Evolutionary conservation across 83 land plant genomes (phyloP).

Genomic region (Isoetes engelmannii): DNA sequence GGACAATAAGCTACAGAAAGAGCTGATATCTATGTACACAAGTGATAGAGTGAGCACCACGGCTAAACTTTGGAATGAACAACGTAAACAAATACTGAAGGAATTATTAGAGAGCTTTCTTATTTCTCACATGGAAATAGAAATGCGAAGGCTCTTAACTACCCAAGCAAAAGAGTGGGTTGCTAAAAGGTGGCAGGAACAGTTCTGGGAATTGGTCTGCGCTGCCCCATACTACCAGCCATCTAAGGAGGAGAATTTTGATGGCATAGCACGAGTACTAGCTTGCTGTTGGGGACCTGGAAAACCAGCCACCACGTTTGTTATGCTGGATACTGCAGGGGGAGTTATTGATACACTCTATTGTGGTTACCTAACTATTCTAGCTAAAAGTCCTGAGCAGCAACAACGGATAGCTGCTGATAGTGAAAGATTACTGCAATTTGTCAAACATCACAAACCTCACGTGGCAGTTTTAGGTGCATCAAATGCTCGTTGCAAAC

Average conservation of each 20-base stretch:
- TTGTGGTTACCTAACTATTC: conserved; percentile 53
- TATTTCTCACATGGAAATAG: conserved; percentile 82
- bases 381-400: conserved; percentile 52
- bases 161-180: conserved; percentile 67
- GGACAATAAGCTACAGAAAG: conserved; percentile 34
- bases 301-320: conserved; percentile 85
- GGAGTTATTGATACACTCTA: conserved; percentile 70
- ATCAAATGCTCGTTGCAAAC: conserved; percentile 53
- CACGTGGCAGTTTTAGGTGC: conserved; percentile 82
- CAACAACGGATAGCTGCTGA: conserved; percentile 72
- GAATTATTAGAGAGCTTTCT: conserved; percentile 52
- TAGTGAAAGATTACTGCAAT: conserved; percentile 60
- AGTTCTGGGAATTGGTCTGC: conserved; percentile 65
- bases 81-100: conserved; percentile 61
- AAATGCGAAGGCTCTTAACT: conserved; percentile 60
- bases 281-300: conserved; percentile 91
- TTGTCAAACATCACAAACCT: conserved; percentile 83
- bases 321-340: conserved; percentile 91
- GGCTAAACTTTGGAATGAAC: conserved; percentile 93
- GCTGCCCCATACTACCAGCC: conserved; percentile 55
- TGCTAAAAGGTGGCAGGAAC: conserved; percentile 57
- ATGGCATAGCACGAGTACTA: conserved; percentile 58
- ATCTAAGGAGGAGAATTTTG: conserved; percentile 12
- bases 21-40: conserved; percentile 53
- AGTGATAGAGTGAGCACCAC: conserved; percentile 74